Conservation (phyloP, 2,329 filamentous ascomycete genomes). For the Ploettnerulaceae sp. region DNA sequence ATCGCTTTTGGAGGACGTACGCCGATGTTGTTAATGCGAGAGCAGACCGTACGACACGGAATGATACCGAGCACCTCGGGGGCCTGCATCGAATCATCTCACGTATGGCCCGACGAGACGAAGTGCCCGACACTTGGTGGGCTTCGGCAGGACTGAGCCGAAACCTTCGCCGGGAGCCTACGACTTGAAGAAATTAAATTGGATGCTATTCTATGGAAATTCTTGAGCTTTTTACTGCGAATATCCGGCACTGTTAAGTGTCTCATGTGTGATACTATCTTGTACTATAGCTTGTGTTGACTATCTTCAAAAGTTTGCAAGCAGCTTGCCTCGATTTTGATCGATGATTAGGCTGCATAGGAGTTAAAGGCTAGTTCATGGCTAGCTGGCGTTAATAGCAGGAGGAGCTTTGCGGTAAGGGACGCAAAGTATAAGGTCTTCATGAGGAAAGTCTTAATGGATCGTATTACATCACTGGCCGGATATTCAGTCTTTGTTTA, state of each 20-base stretch:
- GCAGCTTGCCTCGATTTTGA: neutral
- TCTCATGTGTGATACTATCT: constrained; percentile 14
- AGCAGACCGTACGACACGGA: constrained; percentile 34
- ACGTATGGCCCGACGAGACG: constrained; percentile 62
- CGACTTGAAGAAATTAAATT: constrained; percentile 12
- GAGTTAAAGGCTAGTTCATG: neutral
- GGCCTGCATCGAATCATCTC: constrained; percentile 71
- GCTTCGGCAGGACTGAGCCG: constrained; percentile 62
- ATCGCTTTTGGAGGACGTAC: constrained; percentile 26
- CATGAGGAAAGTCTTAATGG: neutral
- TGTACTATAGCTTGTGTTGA: constrained; percentile 15
- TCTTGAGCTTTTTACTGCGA: neutral
- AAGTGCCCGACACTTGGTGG: constrained; percentile 84
- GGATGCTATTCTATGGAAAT: neutral
- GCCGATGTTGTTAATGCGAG: constrained; percentile 28
- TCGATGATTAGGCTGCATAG: neutral
- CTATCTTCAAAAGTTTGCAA: constrained; percentile 8
- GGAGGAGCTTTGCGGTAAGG: neutral
- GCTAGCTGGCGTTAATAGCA: neutral
- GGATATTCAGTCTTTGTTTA: neutral
- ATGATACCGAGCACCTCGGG: constrained; percentile 39
- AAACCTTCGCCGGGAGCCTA: constrained; percentile 43
- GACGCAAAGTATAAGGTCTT: neutral
- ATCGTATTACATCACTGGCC: neutral
- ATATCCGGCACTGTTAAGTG: neutral